These are phyloP conservation scores for Priceomyces castillae DNA, from an alignment of 805 yeast genomes.

Conservation along the genomic window DNA sequence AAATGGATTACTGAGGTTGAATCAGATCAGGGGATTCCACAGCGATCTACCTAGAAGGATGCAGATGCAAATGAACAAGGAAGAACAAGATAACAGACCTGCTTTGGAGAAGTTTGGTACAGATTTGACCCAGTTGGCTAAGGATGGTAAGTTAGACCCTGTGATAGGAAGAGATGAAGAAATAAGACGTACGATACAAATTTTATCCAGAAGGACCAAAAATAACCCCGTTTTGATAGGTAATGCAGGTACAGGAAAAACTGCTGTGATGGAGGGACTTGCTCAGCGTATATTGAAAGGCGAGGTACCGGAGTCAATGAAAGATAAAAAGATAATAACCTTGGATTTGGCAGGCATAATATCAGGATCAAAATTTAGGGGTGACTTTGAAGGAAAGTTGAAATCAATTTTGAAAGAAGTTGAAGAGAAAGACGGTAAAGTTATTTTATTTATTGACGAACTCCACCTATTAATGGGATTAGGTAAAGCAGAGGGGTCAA, in stretches of 20 bases:
- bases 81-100: constrained; percentile 52
- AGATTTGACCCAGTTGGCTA: constrained; percentile 82
- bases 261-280: constrained; percentile 93
- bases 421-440: constrained; percentile 70
- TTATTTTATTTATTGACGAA: constrained; percentile 86
- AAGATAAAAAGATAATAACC: constrained; percentile 77
- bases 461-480: constrained; percentile 85
- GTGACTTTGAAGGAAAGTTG: constrained; percentile 91
- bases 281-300: constrained; percentile 91
- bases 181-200: constrained; percentile 88
- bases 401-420: constrained; percentile 80
- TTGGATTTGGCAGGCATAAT: constrained; percentile 86
- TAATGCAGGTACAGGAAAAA: constrained; percentile 97
- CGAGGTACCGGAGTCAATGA: constrained; percentile 93
- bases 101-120: constrained; percentile 84
- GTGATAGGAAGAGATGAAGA: constrained; percentile 97
- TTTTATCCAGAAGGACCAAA: constrained; percentile 86
- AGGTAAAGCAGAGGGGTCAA: constrained; percentile 92
- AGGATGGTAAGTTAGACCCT: constrained; percentile 89
- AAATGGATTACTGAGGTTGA: neutral
- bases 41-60: constrained; percentile 17
- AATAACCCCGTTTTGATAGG: constrained; percentile 96
- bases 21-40: constrained; percentile 15
- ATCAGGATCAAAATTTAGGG: constrained; percentile 93
- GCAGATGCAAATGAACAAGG: constrained; percentile 43